phyloP scores from a whole-genome alignment of 345 rosid genomes.

The Psidium friedrichsthalianum region DNA sequence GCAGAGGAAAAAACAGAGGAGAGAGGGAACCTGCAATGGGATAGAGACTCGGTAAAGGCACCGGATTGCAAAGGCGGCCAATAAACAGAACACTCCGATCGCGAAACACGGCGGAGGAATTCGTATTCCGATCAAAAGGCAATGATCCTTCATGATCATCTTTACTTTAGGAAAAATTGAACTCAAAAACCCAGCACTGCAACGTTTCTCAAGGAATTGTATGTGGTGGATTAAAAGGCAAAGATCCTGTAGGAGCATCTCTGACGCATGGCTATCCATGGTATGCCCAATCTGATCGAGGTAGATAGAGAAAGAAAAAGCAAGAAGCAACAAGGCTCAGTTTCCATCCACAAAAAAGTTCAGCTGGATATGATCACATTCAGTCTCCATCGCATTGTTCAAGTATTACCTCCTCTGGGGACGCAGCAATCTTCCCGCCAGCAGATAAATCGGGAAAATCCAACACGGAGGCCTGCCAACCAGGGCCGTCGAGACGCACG shows the following conservation, averaged over 20 bases:
- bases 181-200: not conserved
- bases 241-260: not conserved
- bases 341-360: not conserved
- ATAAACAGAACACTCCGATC: not conserved
- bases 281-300: not conserved
- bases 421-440: not conserved
- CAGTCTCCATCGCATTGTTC: not conserved
- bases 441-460: not conserved
- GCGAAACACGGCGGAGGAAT: not conserved
- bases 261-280: not conserved
- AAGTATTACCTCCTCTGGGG: not conserved
- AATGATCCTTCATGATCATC: not conserved
- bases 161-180: not conserved
- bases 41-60: not conserved
- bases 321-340: not conserved
- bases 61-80: not conserved
- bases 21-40: not conserved
- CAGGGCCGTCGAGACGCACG: not conserved
- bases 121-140: not conserved
- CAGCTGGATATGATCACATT: not conserved
- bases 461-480: not conserved
- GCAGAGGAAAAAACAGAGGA: not conserved
- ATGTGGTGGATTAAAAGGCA: not conserved
- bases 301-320: not conserved
- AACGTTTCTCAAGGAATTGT: not conserved